phyloP scores from a whole-genome alignment of 2,329 filamentous ascomycete species.

The Aspergillus novoparasiticus region DNA sequence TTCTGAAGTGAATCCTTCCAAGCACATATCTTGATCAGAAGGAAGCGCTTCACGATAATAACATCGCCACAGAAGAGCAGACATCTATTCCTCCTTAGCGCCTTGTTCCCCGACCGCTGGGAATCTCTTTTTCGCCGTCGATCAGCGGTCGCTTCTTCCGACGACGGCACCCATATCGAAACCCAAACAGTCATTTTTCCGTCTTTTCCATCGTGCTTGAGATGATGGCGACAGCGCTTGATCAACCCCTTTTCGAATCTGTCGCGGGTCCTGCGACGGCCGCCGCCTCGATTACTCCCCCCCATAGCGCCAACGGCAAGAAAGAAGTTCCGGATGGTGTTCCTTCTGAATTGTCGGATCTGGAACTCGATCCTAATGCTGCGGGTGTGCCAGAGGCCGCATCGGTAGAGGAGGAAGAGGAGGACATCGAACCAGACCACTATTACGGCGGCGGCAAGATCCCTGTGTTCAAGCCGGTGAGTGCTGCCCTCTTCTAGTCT shows the following conservation, averaged over 20 bases:
- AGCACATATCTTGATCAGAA: neutral
- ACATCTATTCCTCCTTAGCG: constrained; percentile 10
- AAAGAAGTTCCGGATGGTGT: constrained; percentile 47
- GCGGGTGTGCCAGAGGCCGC: constrained; percentile 27
- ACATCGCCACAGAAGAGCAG: constrained; percentile 8
- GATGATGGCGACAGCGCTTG: constrained; percentile 39
- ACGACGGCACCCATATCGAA: constrained; percentile 37
- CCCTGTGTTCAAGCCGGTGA: constrained; percentile 85
- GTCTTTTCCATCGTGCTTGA: constrained; percentile 16
- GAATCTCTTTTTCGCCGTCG: constrained; percentile 42
- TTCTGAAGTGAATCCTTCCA: neutral
- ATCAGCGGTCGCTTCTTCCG: constrained; percentile 46
- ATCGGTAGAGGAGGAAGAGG: constrained; percentile 64
- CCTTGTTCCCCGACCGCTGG: constrained; percentile 45
- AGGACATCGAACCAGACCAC: constrained; percentile 80
- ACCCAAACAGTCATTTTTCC: constrained; percentile 14
- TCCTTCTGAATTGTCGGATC: constrained; percentile 44
- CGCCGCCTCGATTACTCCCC: constrained; percentile 45
- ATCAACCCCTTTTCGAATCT: constrained; percentile 32
- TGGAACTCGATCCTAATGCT: constrained; percentile 41
- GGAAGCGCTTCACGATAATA: constrained; percentile 6
- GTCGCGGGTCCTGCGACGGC: constrained; percentile 29
- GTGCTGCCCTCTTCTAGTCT: constrained; percentile 34
- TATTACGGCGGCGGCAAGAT: constrained; percentile 82
- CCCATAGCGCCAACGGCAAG: constrained; percentile 47